These are phyloP conservation scores for Thraustochytrium striatum DNA, from an alignment of 352 stramenopile genomes.

Conservation along the genomic window DNA sequence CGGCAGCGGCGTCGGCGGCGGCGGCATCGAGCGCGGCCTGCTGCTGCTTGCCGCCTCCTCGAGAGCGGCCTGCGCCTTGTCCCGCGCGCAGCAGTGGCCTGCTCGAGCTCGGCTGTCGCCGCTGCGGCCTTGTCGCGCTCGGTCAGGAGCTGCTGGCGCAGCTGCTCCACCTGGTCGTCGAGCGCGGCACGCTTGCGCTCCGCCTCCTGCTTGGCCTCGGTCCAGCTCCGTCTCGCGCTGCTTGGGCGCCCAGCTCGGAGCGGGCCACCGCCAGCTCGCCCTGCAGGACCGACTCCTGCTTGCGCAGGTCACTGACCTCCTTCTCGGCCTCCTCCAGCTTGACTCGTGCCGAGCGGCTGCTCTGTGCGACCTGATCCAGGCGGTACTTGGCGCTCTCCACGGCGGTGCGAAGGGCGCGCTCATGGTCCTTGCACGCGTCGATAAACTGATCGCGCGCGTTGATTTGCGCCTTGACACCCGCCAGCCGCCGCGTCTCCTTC, in stretches of 20 bases:
- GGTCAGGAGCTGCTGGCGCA: not conserved
- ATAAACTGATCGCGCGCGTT: slow-evolving; percentile 11
- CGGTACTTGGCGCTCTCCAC: slow-evolving; percentile 8
- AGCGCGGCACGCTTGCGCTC: not conserved
- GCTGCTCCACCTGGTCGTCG: not conserved
- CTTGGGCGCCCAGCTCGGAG: not conserved
- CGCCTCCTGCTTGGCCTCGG: not conserved
- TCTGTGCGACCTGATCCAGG: not conserved
- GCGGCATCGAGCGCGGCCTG: slow-evolving; percentile 2
- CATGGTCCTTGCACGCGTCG: slow-evolving; percentile 17
- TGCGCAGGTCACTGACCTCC: not conserved
- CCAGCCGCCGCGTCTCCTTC: slow-evolving; percentile 42
- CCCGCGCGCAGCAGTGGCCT: too few relatives aligned
- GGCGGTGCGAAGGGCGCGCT: slow-evolving; percentile 1
- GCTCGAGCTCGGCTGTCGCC: too few relatives aligned
- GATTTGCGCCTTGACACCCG: not conserved
- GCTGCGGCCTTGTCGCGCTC: not conserved
- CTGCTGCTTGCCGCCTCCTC: too few relatives aligned
- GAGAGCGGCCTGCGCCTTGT: too few relatives aligned
- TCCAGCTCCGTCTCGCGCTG: not conserved
- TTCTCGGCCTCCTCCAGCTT: not conserved
- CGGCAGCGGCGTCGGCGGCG: not conserved
- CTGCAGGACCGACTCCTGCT: not conserved
- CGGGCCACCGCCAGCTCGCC: not conserved
- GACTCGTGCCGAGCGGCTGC: not conserved